phyloP scores from a whole-genome alignment of 495 filamentous ascomycete species.

The Astrothelium macrocarpum region DNA sequence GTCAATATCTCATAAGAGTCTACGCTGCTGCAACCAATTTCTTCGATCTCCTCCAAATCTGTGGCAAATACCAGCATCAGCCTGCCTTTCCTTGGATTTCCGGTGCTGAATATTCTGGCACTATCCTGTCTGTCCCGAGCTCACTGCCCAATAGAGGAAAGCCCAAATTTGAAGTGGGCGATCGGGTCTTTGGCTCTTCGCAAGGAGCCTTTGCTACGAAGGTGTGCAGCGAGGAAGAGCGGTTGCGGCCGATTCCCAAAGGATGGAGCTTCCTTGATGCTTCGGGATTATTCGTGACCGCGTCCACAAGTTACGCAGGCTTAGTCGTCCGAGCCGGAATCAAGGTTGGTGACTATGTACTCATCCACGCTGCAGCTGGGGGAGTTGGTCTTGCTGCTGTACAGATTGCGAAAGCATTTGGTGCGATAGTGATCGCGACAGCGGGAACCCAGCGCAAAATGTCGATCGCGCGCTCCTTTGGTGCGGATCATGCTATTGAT shows the following conservation, averaged over 20 bases:
- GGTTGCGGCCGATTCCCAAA: constrained; percentile 60
- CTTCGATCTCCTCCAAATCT: constrained; percentile 88
- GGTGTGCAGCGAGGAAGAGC: constrained; percentile 53
- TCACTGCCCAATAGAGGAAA: constrained; percentile 27
- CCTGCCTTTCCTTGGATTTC: constrained; percentile 73
- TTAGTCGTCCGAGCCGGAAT: constrained; percentile 69
- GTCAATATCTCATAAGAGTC: constrained; percentile 81
- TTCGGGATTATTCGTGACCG: constrained; percentile 83
- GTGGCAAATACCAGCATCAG: constrained; percentile 65
- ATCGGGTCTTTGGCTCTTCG: constrained; percentile 74
- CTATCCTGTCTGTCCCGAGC: constrained; percentile 55
- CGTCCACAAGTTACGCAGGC: constrained; percentile 80
- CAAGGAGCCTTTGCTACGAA: constrained; percentile 83
- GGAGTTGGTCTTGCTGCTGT: constrained; percentile 89
- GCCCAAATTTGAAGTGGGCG: constrained; percentile 59
- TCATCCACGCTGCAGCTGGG: constrained; percentile 87
- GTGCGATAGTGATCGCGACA: constrained; percentile 83
- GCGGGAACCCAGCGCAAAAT: constrained; percentile 71
- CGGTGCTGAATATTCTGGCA: constrained; percentile 78
- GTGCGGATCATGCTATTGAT: constrained; percentile 74
- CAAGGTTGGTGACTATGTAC: constrained; percentile 71
- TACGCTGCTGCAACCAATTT: constrained; percentile 88
- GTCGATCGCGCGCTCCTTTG: constrained; percentile 64
- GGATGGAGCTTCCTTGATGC: constrained; percentile 80
- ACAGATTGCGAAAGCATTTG: constrained; percentile 84